Percentiles rank a stretch among this genome's conserved stretches.
phyloP scores from a whole-genome alignment of 2,329 filamentous ascomycete species.

The Microascus cirrosus region DNA sequence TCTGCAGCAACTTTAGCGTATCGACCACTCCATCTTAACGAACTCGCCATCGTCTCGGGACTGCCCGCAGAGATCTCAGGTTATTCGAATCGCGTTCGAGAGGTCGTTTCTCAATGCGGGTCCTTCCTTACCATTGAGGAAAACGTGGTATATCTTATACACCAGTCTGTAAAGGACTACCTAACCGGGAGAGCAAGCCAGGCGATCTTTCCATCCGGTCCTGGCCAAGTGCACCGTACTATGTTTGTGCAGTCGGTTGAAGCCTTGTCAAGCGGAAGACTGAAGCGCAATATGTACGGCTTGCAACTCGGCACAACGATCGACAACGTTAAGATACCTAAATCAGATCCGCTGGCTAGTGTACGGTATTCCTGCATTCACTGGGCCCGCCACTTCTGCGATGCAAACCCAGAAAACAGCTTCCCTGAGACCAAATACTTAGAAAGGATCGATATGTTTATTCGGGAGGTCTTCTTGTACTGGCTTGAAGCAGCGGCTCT shows the following conservation, averaged over 20 bases:
- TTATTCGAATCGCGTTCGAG: constrained; percentile 9
- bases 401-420: constrained; percentile 1
- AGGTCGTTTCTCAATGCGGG: constrained; percentile 22
- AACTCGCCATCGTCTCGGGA: constrained; percentile 17
- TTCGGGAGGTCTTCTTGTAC: constrained; percentile 15
- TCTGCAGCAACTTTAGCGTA: constrained; percentile 15
- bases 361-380: constrained; percentile 17
- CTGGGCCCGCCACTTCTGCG: constrained; percentile 20
- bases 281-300: constrained; percentile 23
- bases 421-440: neutral
- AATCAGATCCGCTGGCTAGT: constrained; percentile 9
- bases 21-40: constrained; percentile 22
- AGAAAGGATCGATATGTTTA: neutral
- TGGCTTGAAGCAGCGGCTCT: constrained; percentile 27
- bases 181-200: constrained; percentile 11
- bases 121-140: constrained; percentile 22
- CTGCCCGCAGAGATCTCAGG: constrained; percentile 6
- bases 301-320: constrained; percentile 14
- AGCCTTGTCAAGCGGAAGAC: constrained; percentile 13
- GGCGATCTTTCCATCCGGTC: constrained; percentile 18
- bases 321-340: constrained; percentile 7
- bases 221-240: constrained; percentile 13
- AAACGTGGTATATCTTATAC: constrained; percentile 22
- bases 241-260: constrained; percentile 23
- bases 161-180: constrained; percentile 32